phyloP scores from a whole-genome alignment of 208 protist species.

The Trypanosoma rangeli region DNA sequence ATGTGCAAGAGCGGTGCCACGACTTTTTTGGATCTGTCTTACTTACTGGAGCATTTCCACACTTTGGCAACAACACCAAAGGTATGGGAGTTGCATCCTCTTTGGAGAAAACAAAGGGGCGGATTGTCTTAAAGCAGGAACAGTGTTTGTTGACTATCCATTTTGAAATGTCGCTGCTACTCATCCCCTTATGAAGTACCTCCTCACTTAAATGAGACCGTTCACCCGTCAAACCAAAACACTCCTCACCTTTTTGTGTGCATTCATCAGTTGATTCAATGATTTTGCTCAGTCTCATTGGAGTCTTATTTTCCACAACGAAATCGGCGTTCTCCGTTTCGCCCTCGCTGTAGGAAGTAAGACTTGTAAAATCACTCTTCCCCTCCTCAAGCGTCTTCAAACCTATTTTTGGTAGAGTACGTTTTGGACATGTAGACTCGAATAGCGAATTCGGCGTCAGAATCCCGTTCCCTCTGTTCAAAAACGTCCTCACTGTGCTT shows the following conservation, averaged over 20 bases:
- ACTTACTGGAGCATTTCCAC: too few species aligned
- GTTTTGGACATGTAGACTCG: neutral
- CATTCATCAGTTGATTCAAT: neutral
- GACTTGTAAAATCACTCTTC: constrained; percentile 18
- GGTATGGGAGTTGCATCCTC: too few species aligned
- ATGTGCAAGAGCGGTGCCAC: too few species aligned
- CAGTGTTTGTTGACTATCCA: too few species aligned
- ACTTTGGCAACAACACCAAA: too few species aligned
- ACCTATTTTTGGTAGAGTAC: neutral
- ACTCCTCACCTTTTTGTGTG: neutral
- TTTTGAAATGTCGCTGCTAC: too few species aligned
- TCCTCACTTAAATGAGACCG: too few species aligned
- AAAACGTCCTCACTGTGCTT: neutral
- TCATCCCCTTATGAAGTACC: too few species aligned
- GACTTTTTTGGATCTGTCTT: too few species aligned
- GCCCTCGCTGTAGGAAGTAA: constrained; percentile 19
- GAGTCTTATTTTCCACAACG: neutral
- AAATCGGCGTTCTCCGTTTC: neutral
- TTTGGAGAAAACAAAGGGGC: too few species aligned
- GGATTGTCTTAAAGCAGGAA: too few species aligned
- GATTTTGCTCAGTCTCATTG: neutral
- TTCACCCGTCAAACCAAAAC: neutral
- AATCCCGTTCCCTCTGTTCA: neutral
- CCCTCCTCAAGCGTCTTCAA: neutral
- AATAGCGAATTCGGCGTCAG: neutral